Percentiles rank a stretch among this genome's conserved stretches.
phyloP scores from a whole-genome alignment of 1,284 basidiomycete species.

The Wallemia hederae region DNA sequence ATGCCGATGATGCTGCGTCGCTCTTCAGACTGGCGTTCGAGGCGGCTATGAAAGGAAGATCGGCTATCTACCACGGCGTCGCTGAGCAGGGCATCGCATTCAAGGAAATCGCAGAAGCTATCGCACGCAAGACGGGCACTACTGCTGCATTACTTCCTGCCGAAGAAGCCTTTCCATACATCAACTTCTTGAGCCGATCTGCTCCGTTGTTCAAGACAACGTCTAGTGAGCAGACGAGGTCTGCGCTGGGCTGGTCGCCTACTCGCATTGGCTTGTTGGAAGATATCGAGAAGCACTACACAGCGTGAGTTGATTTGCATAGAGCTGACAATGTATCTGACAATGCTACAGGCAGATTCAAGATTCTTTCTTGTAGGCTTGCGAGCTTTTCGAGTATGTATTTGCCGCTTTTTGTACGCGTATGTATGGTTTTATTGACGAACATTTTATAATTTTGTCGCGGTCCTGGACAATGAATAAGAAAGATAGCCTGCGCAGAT shows the following conservation, averaged over 20 bases:
- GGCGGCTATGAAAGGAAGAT: neutral
- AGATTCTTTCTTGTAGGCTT: too few species aligned
- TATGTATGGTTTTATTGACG: neutral
- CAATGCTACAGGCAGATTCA: neutral
- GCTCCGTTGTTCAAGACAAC: constrained; percentile 3
- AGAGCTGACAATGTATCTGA: neutral
- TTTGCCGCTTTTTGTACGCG: neutral
- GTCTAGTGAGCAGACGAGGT: constrained; percentile 4
- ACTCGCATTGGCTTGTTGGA: constrained; percentile 5
- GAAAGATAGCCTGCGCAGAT: too few species aligned
- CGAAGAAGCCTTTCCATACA: constrained; percentile 6
- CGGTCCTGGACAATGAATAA: neutral
- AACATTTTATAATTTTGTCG: neutral
- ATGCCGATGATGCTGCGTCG: neutral
- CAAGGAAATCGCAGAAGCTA: constrained; percentile 7
- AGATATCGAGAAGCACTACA: constrained; percentile 6
- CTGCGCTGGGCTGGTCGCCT: constrained; percentile 8
- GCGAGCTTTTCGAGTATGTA: too few species aligned
- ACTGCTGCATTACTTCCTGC: constrained; percentile 2
- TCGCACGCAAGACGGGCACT: constrained; percentile 7
- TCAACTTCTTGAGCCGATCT: constrained; percentile 8
- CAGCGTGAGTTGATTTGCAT: neutral
- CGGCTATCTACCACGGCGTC: constrained; percentile 7
- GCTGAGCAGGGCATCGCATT: constrained; percentile 5
- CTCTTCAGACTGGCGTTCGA: neutral